Base-by-base conservation (phyloP, 495 filamentous ascomycete genomes). In the Lasiosphaeris hirsuta region DNA sequence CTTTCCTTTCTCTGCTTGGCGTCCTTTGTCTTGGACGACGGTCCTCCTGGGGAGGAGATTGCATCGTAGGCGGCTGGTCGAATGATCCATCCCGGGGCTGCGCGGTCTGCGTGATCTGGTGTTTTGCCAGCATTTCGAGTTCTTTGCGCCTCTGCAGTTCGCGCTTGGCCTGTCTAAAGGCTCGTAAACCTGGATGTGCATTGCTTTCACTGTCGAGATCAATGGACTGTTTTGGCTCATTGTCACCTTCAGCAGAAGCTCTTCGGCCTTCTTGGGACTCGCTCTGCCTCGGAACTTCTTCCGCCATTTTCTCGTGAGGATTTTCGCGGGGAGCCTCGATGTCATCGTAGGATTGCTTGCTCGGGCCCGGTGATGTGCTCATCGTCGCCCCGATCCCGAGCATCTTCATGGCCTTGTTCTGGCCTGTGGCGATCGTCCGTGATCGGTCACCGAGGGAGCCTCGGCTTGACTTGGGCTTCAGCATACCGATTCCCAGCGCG, bases 341-440 rank as follows among this genome's bases (percentile, higher is more conserved):
- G 15, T 72, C 66, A 9, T 72, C 65, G 15, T 69, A 64, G 4
- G 47, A 49, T 35, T 70, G 64, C 45, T 73, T 69, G 11, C 41
- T 53, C 3, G 82, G 69, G n/a, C 77, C 78, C 0, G 76, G 75
- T 1, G 84, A 81, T 18, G 76, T 78, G 54, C 76, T 81, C 49
- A 71, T 81, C 19, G 72, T 78, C 7, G 74, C 64, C 30, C 82
- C 82, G 35, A 89, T 72, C 4, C 89, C 88, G 39, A 92, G 78
- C 70, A 90, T 84, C 70, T 88, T 91, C 69, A 85, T 79, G 0
- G 84, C 81, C 65, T 88, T 92, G 1, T 85, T 80, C 18, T 78
- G 77, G 0, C 70, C 63, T 7, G 49, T 34, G 3, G 60, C 62
- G 10, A 63, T 58, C 10, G 70, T 72, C 37, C 74, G 60, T 41